Evolutionary conservation across 768 basidiomycete genomes (phyloP).

Genomic region (Pisolithus tinctorius): DNA sequence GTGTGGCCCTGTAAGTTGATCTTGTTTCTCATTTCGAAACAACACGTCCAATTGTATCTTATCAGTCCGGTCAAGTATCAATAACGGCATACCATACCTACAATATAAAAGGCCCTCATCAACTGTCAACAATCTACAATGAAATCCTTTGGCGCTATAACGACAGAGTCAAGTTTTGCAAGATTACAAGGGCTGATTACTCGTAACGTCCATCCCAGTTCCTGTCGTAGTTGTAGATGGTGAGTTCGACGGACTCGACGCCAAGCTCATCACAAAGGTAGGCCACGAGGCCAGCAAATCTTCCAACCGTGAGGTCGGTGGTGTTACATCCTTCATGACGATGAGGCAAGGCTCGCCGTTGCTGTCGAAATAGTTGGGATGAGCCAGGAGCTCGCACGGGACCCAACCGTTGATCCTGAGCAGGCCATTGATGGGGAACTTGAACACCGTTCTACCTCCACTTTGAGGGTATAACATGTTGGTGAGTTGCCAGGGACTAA

Average conservation of each 20-base stretch:
- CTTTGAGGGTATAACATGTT: conserved; percentile 17
- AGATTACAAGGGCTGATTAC: conserved; percentile 37
- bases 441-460: conserved; percentile 11
- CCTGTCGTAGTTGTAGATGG: conserved; percentile 29
- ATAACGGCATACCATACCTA: conserved; percentile 17
- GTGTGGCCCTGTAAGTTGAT: no score
- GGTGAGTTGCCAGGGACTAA: conserved; percentile 14
- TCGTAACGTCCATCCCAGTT: conserved; percentile 30
- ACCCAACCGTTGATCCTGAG: conserved; percentile 24
- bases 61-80: no score
- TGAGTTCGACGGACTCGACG: conserved; percentile 26
- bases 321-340: conserved; percentile 30
- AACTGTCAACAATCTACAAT: no score
- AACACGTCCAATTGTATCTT: no score
- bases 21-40: no score
- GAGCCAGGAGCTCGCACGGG: conserved; percentile 18
- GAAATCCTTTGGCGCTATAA: no score
- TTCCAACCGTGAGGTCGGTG: conserved; percentile 30
- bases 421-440: conserved; percentile 25
- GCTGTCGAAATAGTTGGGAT: conserved; percentile 25
- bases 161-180: no score
- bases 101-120: no score
- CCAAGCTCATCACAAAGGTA: conserved; percentile 14
- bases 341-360: conserved; percentile 15
- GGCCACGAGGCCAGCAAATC: conserved; percentile 26